Percentiles rank a stretch among this genome's conserved stretches.
phyloP scores from a whole-genome alignment of 257 asterid genomes.

The Nicotiana benthamiana region DNA sequence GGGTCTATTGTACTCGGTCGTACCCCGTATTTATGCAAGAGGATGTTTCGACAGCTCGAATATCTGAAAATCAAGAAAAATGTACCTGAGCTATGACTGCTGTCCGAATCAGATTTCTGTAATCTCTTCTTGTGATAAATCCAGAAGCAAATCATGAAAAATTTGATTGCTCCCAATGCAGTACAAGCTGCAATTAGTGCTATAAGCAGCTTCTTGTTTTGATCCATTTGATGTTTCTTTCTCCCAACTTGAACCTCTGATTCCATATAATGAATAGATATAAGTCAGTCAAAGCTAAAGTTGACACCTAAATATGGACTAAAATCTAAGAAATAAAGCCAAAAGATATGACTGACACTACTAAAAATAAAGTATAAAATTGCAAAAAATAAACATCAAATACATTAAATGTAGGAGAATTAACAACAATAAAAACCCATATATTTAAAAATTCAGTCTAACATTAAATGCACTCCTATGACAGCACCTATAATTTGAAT shows the following conservation, averaged over 20 bases:
- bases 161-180: constrained; percentile 24
- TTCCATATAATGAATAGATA: background rate
- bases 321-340: background rate
- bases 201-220: constrained; percentile 29
- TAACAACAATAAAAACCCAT: background rate
- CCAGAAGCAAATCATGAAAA: constrained; percentile 28
- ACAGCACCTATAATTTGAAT: constrained; percentile 11
- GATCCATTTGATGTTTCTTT: constrained; percentile 17
- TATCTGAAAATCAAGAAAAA: background rate
- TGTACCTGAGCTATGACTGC: constrained; percentile 24
- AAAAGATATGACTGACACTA: background rate
- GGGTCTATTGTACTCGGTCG: too few relatives aligned
- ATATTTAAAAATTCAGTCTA: background rate
- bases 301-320: background rate
- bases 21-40: too few relatives aligned
- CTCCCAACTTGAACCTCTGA: constrained; percentile 25
- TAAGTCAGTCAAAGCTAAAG: background rate
- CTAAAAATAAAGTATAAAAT: background rate
- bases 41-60: background rate
- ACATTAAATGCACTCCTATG: constrained; percentile 19
- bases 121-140: constrained; percentile 30
- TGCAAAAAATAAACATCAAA: background rate
- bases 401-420: background rate
- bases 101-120: constrained; percentile 13
- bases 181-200: constrained; percentile 34